These are phyloP conservation scores for Morella rubra DNA, from an alignment of 306 rosid species.

Conservation along the genomic window DNA sequence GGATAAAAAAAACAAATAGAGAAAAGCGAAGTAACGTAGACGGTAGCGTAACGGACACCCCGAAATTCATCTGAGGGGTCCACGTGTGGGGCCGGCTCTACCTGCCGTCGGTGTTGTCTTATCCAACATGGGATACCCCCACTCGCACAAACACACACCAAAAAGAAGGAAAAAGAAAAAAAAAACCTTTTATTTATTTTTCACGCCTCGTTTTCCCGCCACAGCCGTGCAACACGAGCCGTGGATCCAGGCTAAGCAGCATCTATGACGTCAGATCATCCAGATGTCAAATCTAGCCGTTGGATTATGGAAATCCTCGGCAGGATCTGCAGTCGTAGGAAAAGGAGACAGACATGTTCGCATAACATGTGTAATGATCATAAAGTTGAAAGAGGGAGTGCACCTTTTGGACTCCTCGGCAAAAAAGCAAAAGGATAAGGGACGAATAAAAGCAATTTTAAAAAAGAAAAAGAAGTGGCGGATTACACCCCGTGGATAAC, in stretches of 20 bases:
- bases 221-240: constrained; percentile 25
- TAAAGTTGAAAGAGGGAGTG: constrained; percentile 38
- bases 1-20: not conserved
- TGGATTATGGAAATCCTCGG: constrained; percentile 12
- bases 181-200: not conserved
- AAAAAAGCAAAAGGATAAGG: constrained; percentile 17
- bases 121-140: constrained; percentile 39
- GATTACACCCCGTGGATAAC: not conserved
- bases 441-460: constrained; percentile 8
- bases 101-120: constrained; percentile 86
- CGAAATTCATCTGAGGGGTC: constrained; percentile 49
- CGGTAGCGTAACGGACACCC: constrained; percentile 48
- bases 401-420: constrained; percentile 34
- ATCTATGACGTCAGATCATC: constrained; percentile 25
- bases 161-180: not conserved
- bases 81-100: constrained; percentile 43
- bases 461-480: not conserved
- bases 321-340: constrained; percentile 6
- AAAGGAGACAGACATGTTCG: constrained; percentile 34
- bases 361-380: constrained; percentile 49
- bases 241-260: constrained; percentile 25
- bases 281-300: constrained; percentile 17
- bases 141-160: constrained; percentile 10
- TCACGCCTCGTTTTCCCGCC: constrained; percentile 54
- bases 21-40: constrained; percentile 28